Base-by-base conservation (phyloP, 352 stramenopile species). In the Phytopythium ostracodes region DNA sequence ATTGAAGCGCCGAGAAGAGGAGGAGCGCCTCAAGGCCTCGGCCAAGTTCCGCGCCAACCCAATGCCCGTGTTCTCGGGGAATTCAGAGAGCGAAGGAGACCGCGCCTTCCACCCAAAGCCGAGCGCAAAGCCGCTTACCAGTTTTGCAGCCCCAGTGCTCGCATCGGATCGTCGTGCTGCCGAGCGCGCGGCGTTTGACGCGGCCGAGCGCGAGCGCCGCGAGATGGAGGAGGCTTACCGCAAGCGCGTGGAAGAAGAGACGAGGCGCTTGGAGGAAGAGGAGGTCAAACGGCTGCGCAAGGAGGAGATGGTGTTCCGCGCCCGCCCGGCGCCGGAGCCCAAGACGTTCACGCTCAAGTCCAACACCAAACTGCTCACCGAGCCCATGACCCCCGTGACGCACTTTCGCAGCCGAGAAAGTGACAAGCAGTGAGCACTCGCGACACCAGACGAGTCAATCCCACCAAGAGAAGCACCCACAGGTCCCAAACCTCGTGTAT, bases 231-330 rank as follows among this genome's bases (percentile, higher is more conserved):
- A 93, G 75, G 79, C 77, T 2, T 76, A 87, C 53, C 77, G 73
- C 56, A 46, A 79, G 44, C 73, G 86, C 20, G 52, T 71, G 60
- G 76, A 90, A 22, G 72, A 79, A 29, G 79, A 89, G 44, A 59
- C 74, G 22, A 68, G 67, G 10, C 81, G 77, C 38, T 58, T 69
- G 6, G 70, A 90, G 38, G 81, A 90, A 33, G 81, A 89, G 29
- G 79, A 91, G 60, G 81, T 93, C 62, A 87, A 83, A 57, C 77
- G 73, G 3, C 51, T 93, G 51, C 84, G 84, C 24, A 77, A 74
- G n/a, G 78, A 89, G 57, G 72, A 90, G 29, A 78, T 93, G 61
- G 76, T 77, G 67, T 93, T 93, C 63, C 81, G 88, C 44, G 84
- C 84, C 0, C 84, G 79, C 3, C 84, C 84, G 8, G 77, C 78